Conservation (phyloP, 1,284 basidiomycete genomes). For the Cystobasidium slooffiae region DNA sequence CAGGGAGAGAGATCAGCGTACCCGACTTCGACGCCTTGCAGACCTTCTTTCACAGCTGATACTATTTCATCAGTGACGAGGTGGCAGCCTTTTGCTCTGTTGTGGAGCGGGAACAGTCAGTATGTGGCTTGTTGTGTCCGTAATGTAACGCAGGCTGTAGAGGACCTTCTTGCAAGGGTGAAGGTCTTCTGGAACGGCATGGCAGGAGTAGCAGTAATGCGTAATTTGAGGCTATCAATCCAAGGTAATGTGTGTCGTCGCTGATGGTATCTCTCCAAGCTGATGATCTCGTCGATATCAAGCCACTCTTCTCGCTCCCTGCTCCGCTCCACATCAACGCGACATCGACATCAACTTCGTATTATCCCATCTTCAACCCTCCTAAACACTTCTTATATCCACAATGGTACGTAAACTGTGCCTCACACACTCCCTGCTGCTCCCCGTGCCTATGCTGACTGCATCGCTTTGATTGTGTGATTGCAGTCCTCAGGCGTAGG, state of each 20-base stretch:
- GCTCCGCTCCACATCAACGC: background rate
- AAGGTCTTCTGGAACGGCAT: conserved; percentile 46
- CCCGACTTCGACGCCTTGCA: conserved; percentile 49
- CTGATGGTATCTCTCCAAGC: background rate
- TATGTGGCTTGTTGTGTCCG: conserved; percentile 3
- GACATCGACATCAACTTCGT: background rate
- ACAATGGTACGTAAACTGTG: conserved; percentile 9
- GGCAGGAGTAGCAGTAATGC: background rate
- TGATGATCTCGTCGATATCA: too few species aligned
- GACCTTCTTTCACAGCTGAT: conserved; percentile 53
- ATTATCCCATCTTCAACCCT: background rate
- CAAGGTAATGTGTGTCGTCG: background rate
- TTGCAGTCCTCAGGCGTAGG: conserved; percentile 75
- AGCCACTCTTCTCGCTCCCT: background rate
- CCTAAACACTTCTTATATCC: background rate
- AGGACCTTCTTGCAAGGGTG: conserved; percentile 34
- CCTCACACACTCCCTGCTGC: background rate
- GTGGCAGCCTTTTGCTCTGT: conserved; percentile 55
- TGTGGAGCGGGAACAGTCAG: background rate
- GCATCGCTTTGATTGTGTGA: background rate
- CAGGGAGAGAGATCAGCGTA: background rate
- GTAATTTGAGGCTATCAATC: background rate
- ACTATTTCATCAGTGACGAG: conserved; percentile 57
- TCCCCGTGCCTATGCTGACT: background rate
- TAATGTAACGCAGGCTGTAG: background rate